These are phyloP conservation scores for Zoysia japonica DNA, from an alignment of 176 grass and related monocot species.

Conservation along the genomic window DNA sequence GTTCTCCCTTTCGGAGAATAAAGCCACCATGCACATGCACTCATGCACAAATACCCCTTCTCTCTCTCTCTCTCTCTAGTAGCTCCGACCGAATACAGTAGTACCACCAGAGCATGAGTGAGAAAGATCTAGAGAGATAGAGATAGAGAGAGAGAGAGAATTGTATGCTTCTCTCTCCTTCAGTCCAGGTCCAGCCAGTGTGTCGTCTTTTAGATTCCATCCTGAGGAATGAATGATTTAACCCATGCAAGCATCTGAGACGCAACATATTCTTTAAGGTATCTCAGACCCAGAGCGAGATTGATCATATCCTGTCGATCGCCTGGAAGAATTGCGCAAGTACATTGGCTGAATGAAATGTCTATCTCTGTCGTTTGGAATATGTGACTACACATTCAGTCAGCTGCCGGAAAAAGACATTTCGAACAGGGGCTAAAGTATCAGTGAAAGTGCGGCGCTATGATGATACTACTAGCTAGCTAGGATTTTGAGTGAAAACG, in stretches of 20 bases:
- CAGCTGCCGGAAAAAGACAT: background rate
- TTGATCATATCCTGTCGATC: background rate
- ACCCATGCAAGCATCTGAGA: slow-evolving; percentile 30
- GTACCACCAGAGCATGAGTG: background rate
- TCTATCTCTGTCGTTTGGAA: background rate
- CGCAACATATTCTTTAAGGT: slow-evolving; percentile 43
- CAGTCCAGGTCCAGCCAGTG: background rate
- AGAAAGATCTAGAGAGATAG: background rate
- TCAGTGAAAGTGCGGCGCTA: background rate
- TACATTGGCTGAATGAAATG: background rate
- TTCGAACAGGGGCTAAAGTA: background rate
- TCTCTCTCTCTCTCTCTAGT: background rate
- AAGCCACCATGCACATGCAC: slow-evolving; percentile 59
- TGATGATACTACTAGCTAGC: background rate
- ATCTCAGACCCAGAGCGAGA: slow-evolving; percentile 25
- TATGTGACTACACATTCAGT: background rate
- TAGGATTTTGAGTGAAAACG: background rate
- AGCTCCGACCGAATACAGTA: background rate
- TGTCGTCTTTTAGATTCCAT: background rate
- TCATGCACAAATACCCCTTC: slow-evolving; percentile 13
- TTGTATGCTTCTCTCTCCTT: background rate
- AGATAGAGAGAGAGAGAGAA: background rate
- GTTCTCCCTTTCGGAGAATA: slow-evolving; percentile 60
- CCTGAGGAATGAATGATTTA: slow-evolving; percentile 4
- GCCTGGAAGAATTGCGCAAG: background rate